These are phyloP conservation scores for Pseudogymnoascus sp. DNA, from an alignment of 2,329 filamentous ascomycete genomes.

Conservation along the genomic window DNA sequence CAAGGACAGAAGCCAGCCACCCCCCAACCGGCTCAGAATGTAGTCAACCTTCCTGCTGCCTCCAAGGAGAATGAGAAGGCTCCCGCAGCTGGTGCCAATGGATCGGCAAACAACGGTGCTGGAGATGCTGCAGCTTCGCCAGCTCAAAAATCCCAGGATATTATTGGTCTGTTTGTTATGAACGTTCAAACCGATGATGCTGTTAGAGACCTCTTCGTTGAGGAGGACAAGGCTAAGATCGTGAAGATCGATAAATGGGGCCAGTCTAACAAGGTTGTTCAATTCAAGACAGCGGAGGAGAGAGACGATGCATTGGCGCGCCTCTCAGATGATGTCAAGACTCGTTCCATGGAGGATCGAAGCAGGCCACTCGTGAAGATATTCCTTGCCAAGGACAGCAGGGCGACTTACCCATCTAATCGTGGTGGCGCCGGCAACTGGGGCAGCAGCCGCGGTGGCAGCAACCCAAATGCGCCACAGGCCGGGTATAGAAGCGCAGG, in stretches of 20 bases:
- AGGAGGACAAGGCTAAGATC: constrained; percentile 78
- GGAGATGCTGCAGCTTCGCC: constrained; percentile 46
- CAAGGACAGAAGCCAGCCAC: constrained; percentile 37
- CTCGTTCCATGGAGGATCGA: constrained; percentile 57
- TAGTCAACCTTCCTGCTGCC: constrained; percentile 30
- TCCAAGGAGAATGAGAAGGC: constrained; percentile 52
- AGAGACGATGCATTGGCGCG: constrained; percentile 70
- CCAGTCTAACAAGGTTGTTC: constrained; percentile 72
- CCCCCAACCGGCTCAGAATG: constrained; percentile 33
- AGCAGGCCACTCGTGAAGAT: constrained; percentile 75
- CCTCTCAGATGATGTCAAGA: constrained; percentile 68
- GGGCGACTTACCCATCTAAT: constrained; percentile 42
- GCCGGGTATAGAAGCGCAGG: constrained; percentile 80
- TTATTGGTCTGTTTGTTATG: constrained; percentile 81
- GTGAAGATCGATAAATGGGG: constrained; percentile 69
- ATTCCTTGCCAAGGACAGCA: constrained; percentile 60
- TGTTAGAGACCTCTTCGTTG: constrained; percentile 68
- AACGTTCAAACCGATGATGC: constrained; percentile 78
- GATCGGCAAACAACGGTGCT: constrained; percentile 40
- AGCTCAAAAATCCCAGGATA: constrained; percentile 56
- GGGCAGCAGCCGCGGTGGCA: constrained; percentile 57
- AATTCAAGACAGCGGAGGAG: constrained; percentile 72
- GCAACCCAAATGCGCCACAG: constrained; percentile 41
- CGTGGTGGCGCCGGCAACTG: constrained; percentile 60
- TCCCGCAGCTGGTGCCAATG: constrained; percentile 37